These are phyloP conservation scores for Solanum commersonii DNA, from an alignment of 257 asterid genomes.

Conservation along the genomic window DNA sequence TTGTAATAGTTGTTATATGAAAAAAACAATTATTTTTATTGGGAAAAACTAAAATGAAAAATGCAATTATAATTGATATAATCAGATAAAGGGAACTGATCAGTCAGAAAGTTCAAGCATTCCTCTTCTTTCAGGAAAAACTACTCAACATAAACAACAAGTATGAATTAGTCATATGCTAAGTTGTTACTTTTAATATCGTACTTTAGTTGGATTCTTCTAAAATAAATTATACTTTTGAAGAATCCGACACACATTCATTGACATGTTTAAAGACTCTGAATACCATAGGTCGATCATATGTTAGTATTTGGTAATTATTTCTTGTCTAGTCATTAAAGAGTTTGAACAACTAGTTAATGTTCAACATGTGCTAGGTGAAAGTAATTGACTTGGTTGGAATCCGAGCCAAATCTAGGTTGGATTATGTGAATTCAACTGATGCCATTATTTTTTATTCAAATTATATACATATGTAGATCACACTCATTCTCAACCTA, in stretches of 20 bases:
- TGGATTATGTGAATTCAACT: not conserved
- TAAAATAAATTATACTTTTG: no score
- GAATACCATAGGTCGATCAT: not conserved
- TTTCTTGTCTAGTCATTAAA: not conserved
- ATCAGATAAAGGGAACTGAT: not conserved
- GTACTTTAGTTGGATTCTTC: not conserved
- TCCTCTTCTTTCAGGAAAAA: not conserved
- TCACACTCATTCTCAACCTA: not conserved
- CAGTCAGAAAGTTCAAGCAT: not conserved
- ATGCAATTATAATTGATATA: not conserved
- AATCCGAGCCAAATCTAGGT: not conserved
- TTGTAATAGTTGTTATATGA: not conserved
- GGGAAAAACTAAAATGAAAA: not conserved
- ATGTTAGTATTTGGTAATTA: not conserved
- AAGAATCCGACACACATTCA: not conserved
- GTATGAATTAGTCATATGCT: not conserved
- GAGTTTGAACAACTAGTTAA: no score
- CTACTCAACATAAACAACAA: not conserved
- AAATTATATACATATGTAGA: not conserved
- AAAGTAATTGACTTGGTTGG: not conserved
- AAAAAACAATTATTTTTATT: not conserved
- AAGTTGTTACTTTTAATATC: not conserved
- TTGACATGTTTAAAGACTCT: not conserved
- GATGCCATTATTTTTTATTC: not conserved
- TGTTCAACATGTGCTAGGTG: not conserved